Evolutionary conservation across 495 filamentous ascomycete genomes (phyloP).

Genomic region (Hypoxylon trugodes): DNA sequence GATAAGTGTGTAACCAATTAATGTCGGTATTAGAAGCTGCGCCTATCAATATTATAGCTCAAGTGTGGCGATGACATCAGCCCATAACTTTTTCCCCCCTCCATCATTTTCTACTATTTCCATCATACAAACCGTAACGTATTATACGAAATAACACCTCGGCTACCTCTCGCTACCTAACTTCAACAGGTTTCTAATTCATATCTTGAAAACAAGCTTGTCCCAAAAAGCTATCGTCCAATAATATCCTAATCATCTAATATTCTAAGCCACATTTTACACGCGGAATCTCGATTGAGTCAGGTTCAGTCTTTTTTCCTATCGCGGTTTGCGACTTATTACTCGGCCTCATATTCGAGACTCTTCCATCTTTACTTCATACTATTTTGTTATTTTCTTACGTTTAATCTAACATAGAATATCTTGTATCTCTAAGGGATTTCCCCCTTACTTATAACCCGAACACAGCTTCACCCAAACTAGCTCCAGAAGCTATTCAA

Average conservation of each 20-base stretch:
- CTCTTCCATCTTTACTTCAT: neutral
- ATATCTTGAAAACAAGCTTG: no score
- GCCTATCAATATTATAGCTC: slow-evolving; percentile 3
- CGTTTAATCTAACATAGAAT: neutral
- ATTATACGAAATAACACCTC: neutral
- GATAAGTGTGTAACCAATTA: no score
- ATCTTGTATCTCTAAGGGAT: neutral
- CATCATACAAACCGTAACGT: no score
- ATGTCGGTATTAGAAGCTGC: no score
- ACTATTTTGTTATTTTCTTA: neutral
- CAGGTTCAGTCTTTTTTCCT: neutral
- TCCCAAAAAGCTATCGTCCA: neutral
- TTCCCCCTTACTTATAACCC: neutral
- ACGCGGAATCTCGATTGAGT: slow-evolving; percentile 16
- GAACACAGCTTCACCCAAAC: no score
- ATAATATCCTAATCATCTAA: neutral
- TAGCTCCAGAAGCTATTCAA: no score
- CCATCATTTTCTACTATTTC: no score
- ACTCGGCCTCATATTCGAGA: neutral
- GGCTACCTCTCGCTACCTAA: neutral
- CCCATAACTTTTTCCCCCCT: neutral
- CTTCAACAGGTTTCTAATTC: neutral
- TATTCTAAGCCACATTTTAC: slow-evolving; percentile 16
- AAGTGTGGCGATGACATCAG: slow-evolving; percentile 30
- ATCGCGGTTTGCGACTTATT: neutral